phyloP scores from a whole-genome alignment of 495 filamentous ascomycete species.

The Physcia stellaris region DNA sequence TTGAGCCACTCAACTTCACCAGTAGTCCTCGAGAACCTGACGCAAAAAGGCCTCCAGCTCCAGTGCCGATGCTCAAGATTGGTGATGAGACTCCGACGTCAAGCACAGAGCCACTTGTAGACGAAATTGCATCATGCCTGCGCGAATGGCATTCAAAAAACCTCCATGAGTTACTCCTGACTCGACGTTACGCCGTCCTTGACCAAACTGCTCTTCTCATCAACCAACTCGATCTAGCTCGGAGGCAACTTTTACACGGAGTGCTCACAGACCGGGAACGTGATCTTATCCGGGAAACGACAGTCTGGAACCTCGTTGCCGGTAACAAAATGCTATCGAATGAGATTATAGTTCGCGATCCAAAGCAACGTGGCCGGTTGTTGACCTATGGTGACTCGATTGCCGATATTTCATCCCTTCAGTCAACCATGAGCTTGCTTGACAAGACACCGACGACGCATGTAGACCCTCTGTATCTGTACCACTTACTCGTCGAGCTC shows the following conservation, averaged over 20 bases:
- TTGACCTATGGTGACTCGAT: constrained; percentile 87
- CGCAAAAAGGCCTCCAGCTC: constrained; percentile 68
- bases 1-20: constrained; percentile 9
- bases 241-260: constrained; percentile 84
- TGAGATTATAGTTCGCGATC: constrained; percentile 88
- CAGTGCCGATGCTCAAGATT: constrained; percentile 93
- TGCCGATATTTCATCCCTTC: constrained; percentile 77
- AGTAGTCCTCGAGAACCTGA: constrained; percentile 38
- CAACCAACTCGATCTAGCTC: constrained; percentile 61
- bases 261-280: constrained; percentile 82
- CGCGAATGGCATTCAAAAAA: constrained; percentile 98
- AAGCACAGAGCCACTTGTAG: constrained; percentile 77
- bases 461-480: constrained; percentile 56
- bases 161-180: constrained; percentile 82
- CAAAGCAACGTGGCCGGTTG: constrained; percentile 65
- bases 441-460: constrained; percentile 55
- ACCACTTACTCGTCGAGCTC: constrained; percentile 78
- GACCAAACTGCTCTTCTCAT: constrained; percentile 72
- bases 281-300: constrained; percentile 57
- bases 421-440: constrained; percentile 91
- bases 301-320: constrained; percentile 85
- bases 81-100: constrained; percentile 92
- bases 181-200: constrained; percentile 62
- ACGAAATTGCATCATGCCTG: constrained; percentile 92
- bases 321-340: constrained; percentile 87